Evolutionary conservation across 2,329 filamentous ascomycete genomes (phyloP), one percentile per base, ranked within the genome.

Genomic region (Neodidymelliopsis sp.): DNA sequence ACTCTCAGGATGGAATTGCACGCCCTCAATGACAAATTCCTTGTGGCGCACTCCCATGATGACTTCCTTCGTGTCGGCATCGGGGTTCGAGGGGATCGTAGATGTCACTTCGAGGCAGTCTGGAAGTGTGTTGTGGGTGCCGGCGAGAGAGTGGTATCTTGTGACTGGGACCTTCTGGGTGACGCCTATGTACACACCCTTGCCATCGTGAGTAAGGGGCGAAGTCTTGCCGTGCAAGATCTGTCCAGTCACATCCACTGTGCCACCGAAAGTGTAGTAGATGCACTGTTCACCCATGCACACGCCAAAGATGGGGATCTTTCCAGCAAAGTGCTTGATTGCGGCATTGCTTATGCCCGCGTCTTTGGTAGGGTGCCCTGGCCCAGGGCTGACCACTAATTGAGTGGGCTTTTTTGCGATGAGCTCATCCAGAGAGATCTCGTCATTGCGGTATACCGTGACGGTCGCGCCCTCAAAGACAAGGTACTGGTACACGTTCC

Each of bases 271-370:
- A 23, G 91, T 87, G 44, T 94, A 89, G 70, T 95, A 93, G 59
- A 99, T 97, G 75, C 94, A 99, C 79, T 99, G 94, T 61, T 97
- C 88, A 62, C 94, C 94, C 93, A 99, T 97, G 70, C 94, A 99
- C 22, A 99, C 94, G n/a, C 94, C 94, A 41, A 99, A 84, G 11
- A 99, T 85, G 9, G 94, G 94, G 37, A 99, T 90, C 76, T 96
- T 97, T 60, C 94, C 94, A 22, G 88, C 86, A 73, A 97, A 99
- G 73, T 97, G 81, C 63, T 85, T 81, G 67, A 99, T 96, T 30
- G 91, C 92, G 74, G 90, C 90, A 69, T 91, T 91, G 74, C 92
- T 97, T 66, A 99, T 85, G 47, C 94, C 95, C 15, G 94, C 92
- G 76, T 99, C 95, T 36, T 86, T 91, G 60, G 84, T 81, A 29